Base-by-base conservation (phyloP, 352 stramenopile genomes). In the Blastocystis sp. region DNA sequence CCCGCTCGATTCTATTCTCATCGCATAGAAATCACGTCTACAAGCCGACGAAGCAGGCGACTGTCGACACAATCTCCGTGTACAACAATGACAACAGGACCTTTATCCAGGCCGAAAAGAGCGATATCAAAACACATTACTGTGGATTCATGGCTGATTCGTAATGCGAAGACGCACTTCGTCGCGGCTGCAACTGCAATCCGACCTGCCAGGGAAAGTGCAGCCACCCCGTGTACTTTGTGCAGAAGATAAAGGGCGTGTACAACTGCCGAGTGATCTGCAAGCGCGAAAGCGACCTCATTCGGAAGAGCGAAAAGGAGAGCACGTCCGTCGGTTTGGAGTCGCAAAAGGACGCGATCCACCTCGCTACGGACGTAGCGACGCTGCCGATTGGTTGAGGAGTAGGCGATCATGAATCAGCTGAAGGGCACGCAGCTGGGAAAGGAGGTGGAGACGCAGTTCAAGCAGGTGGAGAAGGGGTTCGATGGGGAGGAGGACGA, bases 121-220 rank as follows among this genome's bases (percentile, higher is more conserved):
- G 21, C 10, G 60, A 84, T 69, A 41, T 84, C 34, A 84, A 84
- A 23, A 84, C 74, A 21, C 74, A 84, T 53, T 84, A 67, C 38
- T 84, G 74, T 84, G 53, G 1, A 7, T 38, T 1, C 34, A 2
- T 1, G 1, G 4, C 11, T 21, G 4, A 14, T 38, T 10, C 41
- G 2, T 84, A 2, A 67, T 43, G 21, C 2, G 10, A 40, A 84
- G 74, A 84, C 56, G 61, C 43, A 2, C 60, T 84, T 45, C 53
- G 56, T 48, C 53, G 60, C 1, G 59, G 74, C 1, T 84, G 74
- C 74, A 84, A 84, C 28, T 84, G 74, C 40, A 43, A 62, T 53
- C 74, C 45, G 14, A 28, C 40, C 23, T 84, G 74, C 45, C 45
- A 28, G 17, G 43, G 60, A 10, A 67, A 38, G 19, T 84, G 74